Evolutionary conservation across 23 red algal genomes (phyloP).

Genomic region (Gracilariopsis chorda): DNA sequence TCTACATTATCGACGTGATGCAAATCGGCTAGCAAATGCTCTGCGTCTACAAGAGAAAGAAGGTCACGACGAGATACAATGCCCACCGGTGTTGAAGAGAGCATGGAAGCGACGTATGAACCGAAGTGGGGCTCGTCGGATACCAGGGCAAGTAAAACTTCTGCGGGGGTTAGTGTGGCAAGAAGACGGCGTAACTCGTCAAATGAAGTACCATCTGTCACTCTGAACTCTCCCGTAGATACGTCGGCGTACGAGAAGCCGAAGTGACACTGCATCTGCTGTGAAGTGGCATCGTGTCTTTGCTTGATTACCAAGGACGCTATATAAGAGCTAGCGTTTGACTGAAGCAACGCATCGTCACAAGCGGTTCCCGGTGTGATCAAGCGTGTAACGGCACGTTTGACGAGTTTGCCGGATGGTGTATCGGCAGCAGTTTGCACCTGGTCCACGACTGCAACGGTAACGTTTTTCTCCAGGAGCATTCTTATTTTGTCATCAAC

Average conservation of each 20-base stretch:
- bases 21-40: neutral
- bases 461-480: constrained; percentile 49
- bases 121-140: neutral
- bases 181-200: constrained; percentile 52
- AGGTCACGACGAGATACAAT: neutral
- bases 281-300: neutral
- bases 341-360: constrained; percentile 73
- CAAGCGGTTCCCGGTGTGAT: constrained; percentile 80
- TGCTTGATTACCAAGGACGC: constrained; percentile 40
- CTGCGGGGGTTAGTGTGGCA: constrained; percentile 62
- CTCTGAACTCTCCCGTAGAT: constrained; percentile 89
- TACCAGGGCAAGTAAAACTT: constrained; percentile 45
- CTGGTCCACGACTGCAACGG: constrained; percentile 91
- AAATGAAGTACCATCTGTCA: constrained; percentile 31
- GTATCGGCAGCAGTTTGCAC: constrained; percentile 42
- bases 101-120: neutral
- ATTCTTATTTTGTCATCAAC: constrained; percentile 78
- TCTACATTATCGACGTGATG: constrained; percentile 48
- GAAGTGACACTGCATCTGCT: neutral
- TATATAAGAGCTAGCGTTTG: constrained; percentile 64
- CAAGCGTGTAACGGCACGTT: constrained; percentile 78
- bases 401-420: constrained; percentile 59
- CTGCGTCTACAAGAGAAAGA: neutral
- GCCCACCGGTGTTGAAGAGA: neutral
- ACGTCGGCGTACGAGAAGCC: constrained; percentile 82